A percentile compares a stretch with the other conserved stretches of the same genome.
Conservation (phyloP, 805 yeast species). For the Wickerhamiella sergipiensis region DNA sequence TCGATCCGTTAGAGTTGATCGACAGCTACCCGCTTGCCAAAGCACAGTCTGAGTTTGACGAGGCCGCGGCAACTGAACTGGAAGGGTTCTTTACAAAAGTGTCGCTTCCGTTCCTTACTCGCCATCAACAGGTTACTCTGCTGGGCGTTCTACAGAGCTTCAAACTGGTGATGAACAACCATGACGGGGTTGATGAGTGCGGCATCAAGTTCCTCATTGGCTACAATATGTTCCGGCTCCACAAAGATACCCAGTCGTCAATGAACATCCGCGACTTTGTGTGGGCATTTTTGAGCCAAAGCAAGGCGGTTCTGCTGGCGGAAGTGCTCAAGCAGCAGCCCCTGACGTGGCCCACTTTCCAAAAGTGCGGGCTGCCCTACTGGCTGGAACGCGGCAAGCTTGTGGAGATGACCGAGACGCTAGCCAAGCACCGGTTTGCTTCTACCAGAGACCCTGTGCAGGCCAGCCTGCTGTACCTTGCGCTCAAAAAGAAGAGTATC, state of each 20-base stretch:
- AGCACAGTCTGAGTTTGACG: not conserved
- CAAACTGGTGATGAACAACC: constrained; percentile 36
- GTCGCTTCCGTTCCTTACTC: constrained; percentile 65
- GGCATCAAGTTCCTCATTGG: constrained; percentile 65
- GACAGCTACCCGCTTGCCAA: not conserved
- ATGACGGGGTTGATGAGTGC: constrained; percentile 38
- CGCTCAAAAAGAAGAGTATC: constrained; percentile 63
- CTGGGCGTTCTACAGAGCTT: constrained; percentile 55
- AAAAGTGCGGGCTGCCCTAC: constrained; percentile 49
- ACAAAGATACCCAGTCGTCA: constrained; percentile 34
- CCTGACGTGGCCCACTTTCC: constrained; percentile 22
- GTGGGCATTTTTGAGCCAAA: constrained; percentile 79
- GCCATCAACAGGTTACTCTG: constrained; percentile 84
- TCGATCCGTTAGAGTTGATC: constrained; percentile 9
- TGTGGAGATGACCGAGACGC: constrained; percentile 42
- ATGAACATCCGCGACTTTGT: constrained; percentile 67
- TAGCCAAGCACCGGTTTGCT: constrained; percentile 62
- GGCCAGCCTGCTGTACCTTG: constrained; percentile 63
- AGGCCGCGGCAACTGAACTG: constrained; percentile 26
- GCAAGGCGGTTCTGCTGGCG: constrained; percentile 53
- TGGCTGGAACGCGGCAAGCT: constrained; percentile 48
- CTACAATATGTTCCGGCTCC: constrained; percentile 48
- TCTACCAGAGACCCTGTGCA: constrained; percentile 54
- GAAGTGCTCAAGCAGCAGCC: constrained; percentile 17
- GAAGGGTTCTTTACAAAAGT: constrained; percentile 46